Evolutionary conservation across 192 early-diverging fungal species (phyloP).

Genomic region (Entophlyctis helioformis): DNA sequence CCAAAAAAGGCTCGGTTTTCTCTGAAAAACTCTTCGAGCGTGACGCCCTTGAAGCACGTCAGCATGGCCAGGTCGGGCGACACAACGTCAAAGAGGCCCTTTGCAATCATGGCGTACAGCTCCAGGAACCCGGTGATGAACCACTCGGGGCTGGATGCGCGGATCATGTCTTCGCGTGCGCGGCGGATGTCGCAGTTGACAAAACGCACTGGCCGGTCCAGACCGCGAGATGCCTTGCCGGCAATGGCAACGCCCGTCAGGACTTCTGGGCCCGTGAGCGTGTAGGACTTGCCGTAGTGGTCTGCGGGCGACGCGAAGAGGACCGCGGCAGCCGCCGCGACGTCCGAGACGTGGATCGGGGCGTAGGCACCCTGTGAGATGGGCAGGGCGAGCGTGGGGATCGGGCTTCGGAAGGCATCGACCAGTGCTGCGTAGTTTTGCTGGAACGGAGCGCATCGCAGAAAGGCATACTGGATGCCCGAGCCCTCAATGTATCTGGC

Average conservation of each 20-base stretch:
- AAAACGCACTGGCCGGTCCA: slow-evolving; percentile 20
- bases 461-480: slow-evolving; percentile 12
- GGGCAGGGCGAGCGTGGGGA: slow-evolving; percentile 11
- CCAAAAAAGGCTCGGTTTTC: slow-evolving; percentile 2
- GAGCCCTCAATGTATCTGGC: slow-evolving; percentile 3
- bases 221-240: slow-evolving; percentile 13
- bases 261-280: slow-evolving; percentile 18
- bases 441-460: slow-evolving; percentile 11
- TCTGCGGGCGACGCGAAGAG: slow-evolving; percentile 2
- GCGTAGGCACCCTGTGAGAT: slow-evolving; percentile 11
- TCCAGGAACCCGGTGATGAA: too few relatives aligned
- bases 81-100: slow-evolving; percentile 6
- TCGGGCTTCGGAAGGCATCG: slow-evolving; percentile 1
- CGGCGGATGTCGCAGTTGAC: slow-evolving; percentile 3
- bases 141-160: too few relatives aligned
- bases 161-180: too few relatives aligned
- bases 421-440: slow-evolving; percentile 7
- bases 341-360: slow-evolving; percentile 13
- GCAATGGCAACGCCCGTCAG: slow-evolving; percentile 18
- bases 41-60: slow-evolving; percentile 1
- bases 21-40: slow-evolving; percentile 4
- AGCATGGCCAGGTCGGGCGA: neutral
- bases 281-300: slow-evolving; percentile 8
- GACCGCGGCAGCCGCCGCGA: slow-evolving; percentile 5
- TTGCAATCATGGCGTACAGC: slow-evolving; percentile 3